Evolutionary conservation across 2,329 filamentous ascomycete species (phyloP), one percentile per base, ranked within the genome.

Genomic region (Elsinoe batatas): DNA sequence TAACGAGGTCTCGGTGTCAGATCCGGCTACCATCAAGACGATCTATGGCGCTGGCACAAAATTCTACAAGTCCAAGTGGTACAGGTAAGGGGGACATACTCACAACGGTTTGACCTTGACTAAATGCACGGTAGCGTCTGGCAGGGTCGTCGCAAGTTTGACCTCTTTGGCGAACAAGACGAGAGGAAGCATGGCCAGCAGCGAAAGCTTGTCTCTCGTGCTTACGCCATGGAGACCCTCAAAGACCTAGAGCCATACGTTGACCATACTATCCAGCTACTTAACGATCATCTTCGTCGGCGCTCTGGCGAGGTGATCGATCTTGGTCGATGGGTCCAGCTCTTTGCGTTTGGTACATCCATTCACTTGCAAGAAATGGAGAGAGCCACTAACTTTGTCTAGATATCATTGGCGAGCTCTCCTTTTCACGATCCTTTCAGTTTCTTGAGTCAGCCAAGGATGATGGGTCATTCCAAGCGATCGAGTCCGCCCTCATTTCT

Each of bases 381-480:
- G 35, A 12, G 30, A 20, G 20, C 20, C 42, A 17, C 42, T 42
- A 13, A 54, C 18, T 38, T 13, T 1, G 26, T 30, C 11, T 17
- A 69, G 70, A 74, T 47, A 68, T 74, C 32, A 73, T 72, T 22
- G 71, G 71, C 22, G 68, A 70, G 58, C 59, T 73, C n/a, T 71
- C 69, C 1, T 72, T 71, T 56, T 66, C 64, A 17, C 64, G 67
- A 53, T 61, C 63, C 20, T 72, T 72, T 55, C 66, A 67, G 17
- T 71, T 71, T 57, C 63, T 72, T 59, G 67, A 68, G 11, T 59
- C 56, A 0, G 69, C 63, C 7, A 40, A 56, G 10, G 68, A 72
- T 51, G 65, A 69, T 50, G 69, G 68, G 3, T 62, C 66, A 1
- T 69, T 73, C 54, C 43, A 38, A 5, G 59, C 62, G 8, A 71